Evolutionary conservation across 2,329 filamentous ascomycete genomes (phyloP).

Genomic region (Diaporthe nobilis): DNA sequence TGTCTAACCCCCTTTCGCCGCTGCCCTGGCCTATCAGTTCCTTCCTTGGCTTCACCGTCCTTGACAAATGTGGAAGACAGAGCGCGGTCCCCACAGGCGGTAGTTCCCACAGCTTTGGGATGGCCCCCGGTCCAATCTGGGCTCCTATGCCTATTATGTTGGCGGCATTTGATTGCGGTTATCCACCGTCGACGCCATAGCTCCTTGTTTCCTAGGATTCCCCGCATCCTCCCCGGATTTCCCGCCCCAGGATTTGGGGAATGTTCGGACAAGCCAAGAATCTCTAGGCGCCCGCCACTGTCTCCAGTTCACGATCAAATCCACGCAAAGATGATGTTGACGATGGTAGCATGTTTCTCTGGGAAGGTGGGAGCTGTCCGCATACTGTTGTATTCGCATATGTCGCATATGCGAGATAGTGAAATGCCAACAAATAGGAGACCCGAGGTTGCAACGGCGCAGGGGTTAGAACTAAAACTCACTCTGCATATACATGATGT

Average conservation of each 20-base stretch:
- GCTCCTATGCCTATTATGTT: constrained; percentile 20
- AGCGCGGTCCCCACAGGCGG: constrained; percentile 3
- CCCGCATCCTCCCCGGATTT: constrained; percentile 33
- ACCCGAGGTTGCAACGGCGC: neutral
- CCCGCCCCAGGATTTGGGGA: constrained; percentile 29
- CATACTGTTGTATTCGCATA: neutral
- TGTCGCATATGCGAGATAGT: constrained; percentile 24
- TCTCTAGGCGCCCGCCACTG: constrained; percentile 4
- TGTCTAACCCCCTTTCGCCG: constrained; percentile 18
- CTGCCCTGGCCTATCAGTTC: constrained; percentile 16
- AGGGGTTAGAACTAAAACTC: neutral
- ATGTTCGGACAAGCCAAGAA: constrained; percentile 12
- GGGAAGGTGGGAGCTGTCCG: constrained; percentile 11
- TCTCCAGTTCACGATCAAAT: constrained; percentile 16
- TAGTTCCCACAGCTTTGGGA: constrained; percentile 26
- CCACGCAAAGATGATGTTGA: constrained; percentile 17
- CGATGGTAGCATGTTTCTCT: constrained; percentile 9
- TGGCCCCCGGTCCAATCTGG: constrained; percentile 12
- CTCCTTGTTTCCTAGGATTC: constrained; percentile 5
- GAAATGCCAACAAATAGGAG: neutral
- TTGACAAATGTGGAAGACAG: constrained; percentile 1
- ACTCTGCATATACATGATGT: constrained; percentile 9
- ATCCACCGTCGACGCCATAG: constrained; percentile 24
- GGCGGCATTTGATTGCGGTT: constrained; percentile 30
- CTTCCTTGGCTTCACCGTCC: constrained; percentile 18